Evolutionary conservation across 495 filamentous ascomycete species (phyloP), one percentile per base, ranked within the genome.

Genomic region (Penicillium pancosmium): DNA sequence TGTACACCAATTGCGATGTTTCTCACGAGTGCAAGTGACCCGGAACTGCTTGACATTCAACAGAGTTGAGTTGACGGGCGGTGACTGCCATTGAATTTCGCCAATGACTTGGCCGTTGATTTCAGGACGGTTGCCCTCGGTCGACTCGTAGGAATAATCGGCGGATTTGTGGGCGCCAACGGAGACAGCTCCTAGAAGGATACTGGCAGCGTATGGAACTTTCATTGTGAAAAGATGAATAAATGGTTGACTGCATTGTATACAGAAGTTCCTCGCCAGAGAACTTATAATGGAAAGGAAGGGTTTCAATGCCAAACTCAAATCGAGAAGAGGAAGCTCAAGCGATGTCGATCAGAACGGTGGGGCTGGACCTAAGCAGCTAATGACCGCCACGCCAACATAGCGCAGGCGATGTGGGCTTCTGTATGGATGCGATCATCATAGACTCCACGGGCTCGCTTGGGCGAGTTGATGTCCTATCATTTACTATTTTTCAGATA

Each of bases 11-110:
- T 55, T 11, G 5, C 40, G 16, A 19, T 12, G 2, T 13, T 21
- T 34, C 1, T 27, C 31, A 41, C 59, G 57, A 41, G 55, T 62
- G 51, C 65, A 68, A 4, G 36, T 44, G 46, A 58, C 16, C 3
- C 38, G 36, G 38, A 55, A 55, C 0, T 2, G 11, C 12, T 46
- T 46, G 40, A 43, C 4, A 11, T 43, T n/a, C 11, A 55, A 40
- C 3, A 55, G 52, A 46, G 38, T 55, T 10, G 38, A 43, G 21
- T 46, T 46, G 40, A 44, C 38, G 6, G 52, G 52, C 15, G 38
- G 52, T 9, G 52, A 43, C 21, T 55, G 52, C 52, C 52, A 55
- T 53, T 53, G 50, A 13, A 53, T 53, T 40, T 18, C 50, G 8
- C 50, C 50, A 15, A 31, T 21, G 18, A 53, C 50, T 21, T 15